Evolutionary conservation across 805 yeast species (phyloP).

Genomic region (Tetrapisispora iriomotensis): DNA sequence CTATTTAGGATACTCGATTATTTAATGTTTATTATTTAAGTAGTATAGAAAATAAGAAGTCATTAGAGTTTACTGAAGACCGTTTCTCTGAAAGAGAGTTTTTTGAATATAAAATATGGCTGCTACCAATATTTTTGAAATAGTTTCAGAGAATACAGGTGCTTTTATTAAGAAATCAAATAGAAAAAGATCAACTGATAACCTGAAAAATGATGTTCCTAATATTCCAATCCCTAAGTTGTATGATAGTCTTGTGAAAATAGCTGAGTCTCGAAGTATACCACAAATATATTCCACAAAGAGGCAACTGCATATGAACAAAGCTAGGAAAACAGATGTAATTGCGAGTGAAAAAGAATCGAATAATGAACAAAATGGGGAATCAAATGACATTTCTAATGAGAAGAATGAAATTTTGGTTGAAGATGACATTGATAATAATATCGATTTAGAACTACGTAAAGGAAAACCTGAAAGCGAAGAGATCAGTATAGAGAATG

Average conservation of each 20-base stretch:
- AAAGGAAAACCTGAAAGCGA: background rate
- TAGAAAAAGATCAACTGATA: background rate
- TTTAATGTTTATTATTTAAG: too few relatives aligned
- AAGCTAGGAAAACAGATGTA: too few relatives aligned
- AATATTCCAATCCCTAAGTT: background rate
- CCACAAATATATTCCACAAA: too few relatives aligned
- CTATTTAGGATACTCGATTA: too few relatives aligned
- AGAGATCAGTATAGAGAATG: background rate
- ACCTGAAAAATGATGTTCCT: background rate
- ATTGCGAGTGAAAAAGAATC: background rate
- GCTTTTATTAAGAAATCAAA: background rate
- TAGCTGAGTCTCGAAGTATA: background rate
- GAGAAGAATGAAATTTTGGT: background rate
- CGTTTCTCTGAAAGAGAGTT: too few relatives aligned
- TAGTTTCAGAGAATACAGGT: background rate
- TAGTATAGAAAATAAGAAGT: too few relatives aligned
- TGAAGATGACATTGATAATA: background rate
- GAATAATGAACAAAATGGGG: background rate
- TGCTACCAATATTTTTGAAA: background rate
- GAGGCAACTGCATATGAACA: too few relatives aligned
- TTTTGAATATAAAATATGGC: too few relatives aligned
- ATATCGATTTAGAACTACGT: background rate
- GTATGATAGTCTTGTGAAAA: constrained; percentile 1
- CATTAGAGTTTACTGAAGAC: too few relatives aligned
- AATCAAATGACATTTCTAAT: background rate